These are phyloP conservation scores for Lachancea nothofagi DNA, from an alignment of 805 yeast genomes.

Conservation along the genomic window DNA sequence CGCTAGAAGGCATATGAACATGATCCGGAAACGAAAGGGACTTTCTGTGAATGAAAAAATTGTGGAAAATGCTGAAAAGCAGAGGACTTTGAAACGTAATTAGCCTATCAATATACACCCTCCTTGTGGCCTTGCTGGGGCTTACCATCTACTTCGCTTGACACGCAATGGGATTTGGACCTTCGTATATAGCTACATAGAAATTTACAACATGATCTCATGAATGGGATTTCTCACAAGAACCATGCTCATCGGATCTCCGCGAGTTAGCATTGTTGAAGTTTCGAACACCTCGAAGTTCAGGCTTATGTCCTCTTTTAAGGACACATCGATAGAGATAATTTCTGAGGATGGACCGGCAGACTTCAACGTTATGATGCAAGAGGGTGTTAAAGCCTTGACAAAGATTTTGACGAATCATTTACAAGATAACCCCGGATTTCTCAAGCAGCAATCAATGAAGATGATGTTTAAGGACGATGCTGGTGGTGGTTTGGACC, in stretches of 20 bases:
- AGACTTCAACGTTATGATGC: conserved; percentile 32
- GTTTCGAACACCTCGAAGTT: too few relatives aligned
- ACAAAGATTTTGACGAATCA: conserved; percentile 28
- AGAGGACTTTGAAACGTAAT: conserved; percentile 77
- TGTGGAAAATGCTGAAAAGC: conserved; percentile 88
- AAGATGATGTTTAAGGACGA: conserved; percentile 22
- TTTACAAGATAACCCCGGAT: conserved; percentile 23
- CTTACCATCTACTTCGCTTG: background rate
- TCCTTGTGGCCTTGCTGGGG: too few relatives aligned
- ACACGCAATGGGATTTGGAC: too few relatives aligned
- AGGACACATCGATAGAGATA: conserved; percentile 20
- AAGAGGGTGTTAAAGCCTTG: conserved; percentile 32
- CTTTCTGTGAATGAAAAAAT: conserved; percentile 85
- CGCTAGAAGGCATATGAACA: conserved; percentile 81
- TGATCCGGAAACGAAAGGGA: conserved; percentile 81
- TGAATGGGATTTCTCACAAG: too few relatives aligned
- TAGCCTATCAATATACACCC: too few relatives aligned
- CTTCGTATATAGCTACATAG: conserved; percentile 5
- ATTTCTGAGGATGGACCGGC: conserved; percentile 27
- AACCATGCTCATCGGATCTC: too few relatives aligned
- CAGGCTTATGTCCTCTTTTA: background rate
- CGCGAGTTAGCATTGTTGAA: too few relatives aligned
- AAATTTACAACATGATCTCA: too few relatives aligned
- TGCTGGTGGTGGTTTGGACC: background rate
- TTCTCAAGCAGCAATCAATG: conserved; percentile 20